Percentiles rank a stretch among this genome's conserved stretches.
phyloP scores from a whole-genome alignment of 2,329 filamentous ascomycete species.

The Pseudogymnoascus sp. region DNA sequence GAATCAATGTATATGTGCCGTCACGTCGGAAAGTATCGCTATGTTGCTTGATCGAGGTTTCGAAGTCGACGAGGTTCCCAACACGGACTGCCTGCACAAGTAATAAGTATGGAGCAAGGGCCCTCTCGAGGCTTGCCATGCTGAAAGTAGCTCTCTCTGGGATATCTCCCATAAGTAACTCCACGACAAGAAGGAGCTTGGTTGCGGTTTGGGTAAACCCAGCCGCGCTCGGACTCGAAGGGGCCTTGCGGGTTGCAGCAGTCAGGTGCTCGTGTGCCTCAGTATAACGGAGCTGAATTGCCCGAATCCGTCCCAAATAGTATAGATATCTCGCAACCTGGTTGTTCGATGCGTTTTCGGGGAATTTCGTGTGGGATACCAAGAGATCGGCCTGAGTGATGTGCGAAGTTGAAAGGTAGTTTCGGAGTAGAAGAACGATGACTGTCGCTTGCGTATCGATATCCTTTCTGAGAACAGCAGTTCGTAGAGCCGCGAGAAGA shows the following conservation, averaged over 20 bases:
- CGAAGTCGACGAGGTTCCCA: slow-evolving; percentile 90
- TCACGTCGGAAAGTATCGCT: slow-evolving; percentile 83
- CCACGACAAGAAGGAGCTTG: slow-evolving; percentile 93
- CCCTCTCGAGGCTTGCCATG: slow-evolving; percentile 74
- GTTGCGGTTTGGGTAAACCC: slow-evolving; percentile 95
- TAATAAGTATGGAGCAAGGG: slow-evolving; percentile 86
- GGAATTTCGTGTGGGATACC: slow-evolving; percentile 92
- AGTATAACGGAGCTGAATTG: slow-evolving; percentile 93
- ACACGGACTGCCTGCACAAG: slow-evolving; percentile 92
- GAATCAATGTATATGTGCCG: slow-evolving; percentile 88
- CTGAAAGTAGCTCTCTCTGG: slow-evolving; percentile 93
- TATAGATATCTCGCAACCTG: slow-evolving; percentile 96
- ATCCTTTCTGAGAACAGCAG: slow-evolving; percentile 93
- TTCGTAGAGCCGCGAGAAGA: slow-evolving; percentile 80
- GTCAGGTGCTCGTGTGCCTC: slow-evolving; percentile 92
- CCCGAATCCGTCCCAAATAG: slow-evolving; percentile 92
- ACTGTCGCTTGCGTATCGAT: slow-evolving; percentile 95
- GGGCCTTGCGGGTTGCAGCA: slow-evolving; percentile 89
- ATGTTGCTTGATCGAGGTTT: slow-evolving; percentile 75
- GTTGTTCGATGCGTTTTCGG: slow-evolving; percentile 89
- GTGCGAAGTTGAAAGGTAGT: slow-evolving; percentile 92
- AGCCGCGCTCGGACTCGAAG: slow-evolving; percentile 77
- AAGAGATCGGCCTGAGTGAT: slow-evolving; percentile 94
- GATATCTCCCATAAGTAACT: slow-evolving; percentile 97
- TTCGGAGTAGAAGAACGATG: slow-evolving; percentile 88